Evolutionary conservation across 2,329 filamentous ascomycete genomes (phyloP).

Genomic region (Pseudocercospora pini-densiflorae): DNA sequence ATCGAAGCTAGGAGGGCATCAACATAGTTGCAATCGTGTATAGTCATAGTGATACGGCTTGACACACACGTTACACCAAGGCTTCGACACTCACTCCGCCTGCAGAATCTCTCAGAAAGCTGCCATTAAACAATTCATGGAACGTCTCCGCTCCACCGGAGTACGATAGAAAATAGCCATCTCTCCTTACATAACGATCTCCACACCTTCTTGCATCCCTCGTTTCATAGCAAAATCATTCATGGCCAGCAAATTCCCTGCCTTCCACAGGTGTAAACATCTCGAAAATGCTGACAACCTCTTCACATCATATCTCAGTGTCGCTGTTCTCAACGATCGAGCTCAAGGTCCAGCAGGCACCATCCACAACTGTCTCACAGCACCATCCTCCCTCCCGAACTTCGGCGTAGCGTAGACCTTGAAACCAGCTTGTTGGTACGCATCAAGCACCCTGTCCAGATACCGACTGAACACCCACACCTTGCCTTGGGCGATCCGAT

Average conservation of each 20-base stretch:
- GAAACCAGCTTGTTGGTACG: neutral
- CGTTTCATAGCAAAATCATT: neutral
- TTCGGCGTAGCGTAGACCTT: neutral
- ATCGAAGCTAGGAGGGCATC: too few relatives aligned
- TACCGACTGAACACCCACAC: neutral
- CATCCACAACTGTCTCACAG: neutral
- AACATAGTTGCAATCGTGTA: too few relatives aligned
- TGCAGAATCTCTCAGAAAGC: too few relatives aligned
- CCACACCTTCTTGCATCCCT: neutral
- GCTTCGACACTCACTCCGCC: too few relatives aligned
- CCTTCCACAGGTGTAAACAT: neutral
- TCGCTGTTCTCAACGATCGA: too few relatives aligned
- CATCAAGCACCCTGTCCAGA: neutral
- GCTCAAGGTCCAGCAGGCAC: neutral
- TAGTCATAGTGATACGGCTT: too few relatives aligned
- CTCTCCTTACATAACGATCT: too few relatives aligned
- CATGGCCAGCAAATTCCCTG: neutral
- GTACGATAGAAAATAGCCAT: too few relatives aligned
- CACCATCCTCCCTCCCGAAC: neutral
- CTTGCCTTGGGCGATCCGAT: neutral
- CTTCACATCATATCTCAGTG: too few relatives aligned
- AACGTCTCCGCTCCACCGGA: too few relatives aligned
- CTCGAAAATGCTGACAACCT: neutral
- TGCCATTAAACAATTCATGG: too few relatives aligned
- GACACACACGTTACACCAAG: too few relatives aligned